Evolutionary conservation across 352 stramenopile genomes (phyloP), one percentile per base, ranked within the genome.

Genomic region (Saprolegnia parasitica): DNA sequence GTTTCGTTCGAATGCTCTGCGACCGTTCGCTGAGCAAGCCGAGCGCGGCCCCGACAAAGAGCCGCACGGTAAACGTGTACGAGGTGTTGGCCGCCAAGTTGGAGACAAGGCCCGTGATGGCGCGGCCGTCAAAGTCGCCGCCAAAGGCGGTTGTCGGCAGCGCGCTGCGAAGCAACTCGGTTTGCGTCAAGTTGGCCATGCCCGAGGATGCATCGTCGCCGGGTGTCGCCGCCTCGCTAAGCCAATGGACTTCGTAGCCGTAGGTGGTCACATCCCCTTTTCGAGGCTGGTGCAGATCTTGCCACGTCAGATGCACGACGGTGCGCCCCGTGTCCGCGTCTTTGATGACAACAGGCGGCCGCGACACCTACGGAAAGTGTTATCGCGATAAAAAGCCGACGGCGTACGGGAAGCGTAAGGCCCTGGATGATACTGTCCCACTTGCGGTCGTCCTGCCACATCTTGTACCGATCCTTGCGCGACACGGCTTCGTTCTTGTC

Each of bases 361-460:
- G 76, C 20, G 86, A 73, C 9, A 70, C 63, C 63, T 70, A 70
- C 23, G n/a, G 39, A 5, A 54, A 3, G 18, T 11, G 1, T 64
- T 21, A 39, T 52, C 18, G 2, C 2, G 32, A 13, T 56, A 54
- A 35, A 56, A 5, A 9, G 29, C 23, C 42, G n/a, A 15, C n/a
- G 55, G 26, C 49, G 24, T 29, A 91, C 80, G 0, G 86, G 86
- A 0, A 94, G 78, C 21, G 86, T 92, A 29, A 90, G 75, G 35
- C 81, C 80, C 49, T 81, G 74, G 55, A 94, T 79, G 63, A 79
- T 75, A 1, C 80, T 68, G 62, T 88, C 83, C 83, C 84, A 92
- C 0, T 84, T 77, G 42, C 81, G 83, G 68, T 90, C 84, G 39
- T 91, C 81, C 26, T 94, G 86, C 84, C 86, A 92, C 32, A 86